Percentiles rank a stretch among this genome's conserved stretches.
Evolutionary conservation across 768 basidiomycete genomes (phyloP).

Genomic region (Rhodotorula kratochvilovae): DNA sequence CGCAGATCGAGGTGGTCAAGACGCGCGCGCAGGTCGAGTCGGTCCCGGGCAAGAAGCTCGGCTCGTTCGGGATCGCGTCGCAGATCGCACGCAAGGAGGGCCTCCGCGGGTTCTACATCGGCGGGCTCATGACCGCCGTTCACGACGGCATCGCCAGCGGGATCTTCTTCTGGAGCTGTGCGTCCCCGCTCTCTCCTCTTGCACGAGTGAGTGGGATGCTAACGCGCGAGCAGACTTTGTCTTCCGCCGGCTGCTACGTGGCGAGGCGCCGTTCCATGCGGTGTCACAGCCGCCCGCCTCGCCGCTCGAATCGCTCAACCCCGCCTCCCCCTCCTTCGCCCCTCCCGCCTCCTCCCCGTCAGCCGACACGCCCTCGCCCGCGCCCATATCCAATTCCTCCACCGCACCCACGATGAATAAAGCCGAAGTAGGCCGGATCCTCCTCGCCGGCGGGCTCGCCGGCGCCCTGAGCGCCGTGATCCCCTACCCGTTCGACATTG

Average conservation of each 20-base stretch:
- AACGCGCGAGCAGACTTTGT: constrained; percentile 22
- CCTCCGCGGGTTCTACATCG: constrained; percentile 36
- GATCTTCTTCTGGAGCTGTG: constrained; percentile 34
- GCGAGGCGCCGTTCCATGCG: constrained; percentile 27
- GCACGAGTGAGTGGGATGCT: no score
- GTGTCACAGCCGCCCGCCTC: neutral
- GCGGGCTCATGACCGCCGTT: constrained; percentile 37
- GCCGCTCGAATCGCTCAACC: constrained; percentile 3
- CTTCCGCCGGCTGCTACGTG: constrained; percentile 27
- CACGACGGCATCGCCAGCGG: constrained; percentile 33
- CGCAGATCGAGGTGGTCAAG: constrained; percentile 40
- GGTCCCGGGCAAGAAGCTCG: constrained; percentile 24
- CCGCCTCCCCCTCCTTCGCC: neutral
- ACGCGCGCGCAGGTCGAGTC: constrained; percentile 38
- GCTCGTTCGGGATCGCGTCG: constrained; percentile 30
- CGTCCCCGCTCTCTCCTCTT: neutral
- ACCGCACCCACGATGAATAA: constrained; percentile 15
- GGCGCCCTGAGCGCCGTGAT: constrained; percentile 32
- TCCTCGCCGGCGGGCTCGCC: constrained; percentile 34
- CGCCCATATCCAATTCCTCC: neutral
- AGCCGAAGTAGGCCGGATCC: constrained; percentile 18
- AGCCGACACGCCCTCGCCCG: neutral
- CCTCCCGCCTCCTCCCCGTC: neutral
- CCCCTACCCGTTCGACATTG: constrained; percentile 40
- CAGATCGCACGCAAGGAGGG: constrained; percentile 36